Base-by-base conservation (phyloP, 768 basidiomycete genomes). In the Mrakia frigida region DNA sequence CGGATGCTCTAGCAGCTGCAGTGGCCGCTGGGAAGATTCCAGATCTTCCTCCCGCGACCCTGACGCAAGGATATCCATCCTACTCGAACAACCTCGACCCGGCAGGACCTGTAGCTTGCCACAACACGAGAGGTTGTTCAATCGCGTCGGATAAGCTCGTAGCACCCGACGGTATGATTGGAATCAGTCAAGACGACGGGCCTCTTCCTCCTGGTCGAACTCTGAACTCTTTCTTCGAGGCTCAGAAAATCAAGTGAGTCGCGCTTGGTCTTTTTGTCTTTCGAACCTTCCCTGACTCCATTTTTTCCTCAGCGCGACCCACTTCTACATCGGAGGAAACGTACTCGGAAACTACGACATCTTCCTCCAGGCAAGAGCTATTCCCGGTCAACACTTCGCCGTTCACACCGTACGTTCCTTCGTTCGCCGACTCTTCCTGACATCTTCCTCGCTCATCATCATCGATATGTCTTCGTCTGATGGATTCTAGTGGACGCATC, bases 151-250 rank as follows among this genome's bases (percentile, higher is more conserved):
- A 92, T 79, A 81, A 92, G 69, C 90, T 90, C 88, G 88, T 94
- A 77, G 91, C 90, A 0, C 93, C 94, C 0, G 82, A 86, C 41
- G 91, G 91, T 11, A 84, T 86, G 72, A 84, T 92, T 71, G 91
- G 85, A 2, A 84, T 88, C 74, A 86, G 88, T 68, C 93, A 93
- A 81, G 93, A 94, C 80, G 93, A 94, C 80, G 93, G 93, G 0
- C 93, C 93, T 0, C 84, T 86, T 23, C 84, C 85, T 1, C 76
- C 84, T 3, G 85, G 84, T 6, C 78, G 81, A 18, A 68, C 73
- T 16, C 87, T 96, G 28, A 87, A 91, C 80, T 80, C 87, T 10
- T 95, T 93, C 82, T 85, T 96, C 69, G 79, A 86, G 76, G 73
- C 85, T n/a, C 87, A 94, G 75, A 88, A 90, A 77, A n/a, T 89